These are phyloP conservation scores for Wallacemonas rigidus DNA, from an alignment of 208 protist species.

Conservation along the genomic window DNA sequence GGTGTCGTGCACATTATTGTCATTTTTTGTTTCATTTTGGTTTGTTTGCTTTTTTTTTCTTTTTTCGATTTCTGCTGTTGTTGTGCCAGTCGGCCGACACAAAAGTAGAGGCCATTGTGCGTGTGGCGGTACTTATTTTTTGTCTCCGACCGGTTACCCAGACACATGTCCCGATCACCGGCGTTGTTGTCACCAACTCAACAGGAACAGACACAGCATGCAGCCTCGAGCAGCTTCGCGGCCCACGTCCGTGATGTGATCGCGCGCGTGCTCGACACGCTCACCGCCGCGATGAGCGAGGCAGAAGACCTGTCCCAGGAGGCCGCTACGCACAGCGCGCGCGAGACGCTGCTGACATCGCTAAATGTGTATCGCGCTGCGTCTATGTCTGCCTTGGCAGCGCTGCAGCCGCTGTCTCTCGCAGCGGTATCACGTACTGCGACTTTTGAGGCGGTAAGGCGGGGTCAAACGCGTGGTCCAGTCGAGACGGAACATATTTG, in stretches of 20 bases:
- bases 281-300: not conserved
- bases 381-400: conserved; percentile 5
- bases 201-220: not conserved
- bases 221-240: not conserved
- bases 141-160: too few relatives aligned
- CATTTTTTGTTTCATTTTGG: conserved; percentile 1
- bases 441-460: too few relatives aligned
- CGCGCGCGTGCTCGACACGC: not conserved
- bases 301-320: not conserved
- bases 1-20: not conserved
- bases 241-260: not conserved
- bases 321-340: not conserved
- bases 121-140: too few relatives aligned
- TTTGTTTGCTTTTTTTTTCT: conserved; percentile 15
- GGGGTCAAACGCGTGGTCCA: too few relatives aligned
- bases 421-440: not conserved
- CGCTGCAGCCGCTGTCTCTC: not conserved
- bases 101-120: too few relatives aligned
- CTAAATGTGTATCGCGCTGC: conserved; percentile 3
- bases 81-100: not conserved
- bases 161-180: not conserved
- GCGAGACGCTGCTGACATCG: not conserved
- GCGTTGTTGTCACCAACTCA: not conserved
- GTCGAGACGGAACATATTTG: too few relatives aligned
- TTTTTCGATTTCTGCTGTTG: not conserved